A percentile compares a stretch with the other conserved stretches of the same genome.
Evolutionary conservation across 2,329 filamentous ascomycete genomes (phyloP).

Genomic region (Ceratocystis colombiana): DNA sequence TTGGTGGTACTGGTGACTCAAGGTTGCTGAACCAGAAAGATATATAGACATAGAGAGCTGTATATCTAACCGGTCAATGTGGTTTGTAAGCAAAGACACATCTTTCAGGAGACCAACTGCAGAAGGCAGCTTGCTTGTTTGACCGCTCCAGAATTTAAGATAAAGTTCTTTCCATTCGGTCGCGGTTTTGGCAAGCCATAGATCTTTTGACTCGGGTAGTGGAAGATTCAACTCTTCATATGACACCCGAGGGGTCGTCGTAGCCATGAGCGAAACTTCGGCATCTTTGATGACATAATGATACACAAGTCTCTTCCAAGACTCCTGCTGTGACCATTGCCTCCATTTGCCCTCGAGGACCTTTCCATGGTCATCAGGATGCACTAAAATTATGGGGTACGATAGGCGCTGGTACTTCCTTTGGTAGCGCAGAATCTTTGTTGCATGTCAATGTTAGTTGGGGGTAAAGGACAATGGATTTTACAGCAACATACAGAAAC

Average conservation of each 20-base stretch:
- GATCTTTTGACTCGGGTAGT: constrained; percentile 48
- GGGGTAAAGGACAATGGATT: neutral
- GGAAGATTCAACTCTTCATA: constrained; percentile 60
- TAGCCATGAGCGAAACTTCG: constrained; percentile 56
- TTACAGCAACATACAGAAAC: constrained; percentile 34
- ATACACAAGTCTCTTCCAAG: constrained; percentile 56
- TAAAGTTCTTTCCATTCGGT: constrained; percentile 55
- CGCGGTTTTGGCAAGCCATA: constrained; percentile 58
- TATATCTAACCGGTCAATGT: constrained; percentile 45
- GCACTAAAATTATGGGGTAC: constrained; percentile 43
- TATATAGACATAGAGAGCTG: constrained; percentile 50
- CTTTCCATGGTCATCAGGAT: constrained; percentile 46
- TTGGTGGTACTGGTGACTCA: constrained; percentile 57
- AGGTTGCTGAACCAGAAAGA: constrained; percentile 54
- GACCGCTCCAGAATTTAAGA: constrained; percentile 35
- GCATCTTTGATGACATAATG: constrained; percentile 56
- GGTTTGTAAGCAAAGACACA: constrained; percentile 41
- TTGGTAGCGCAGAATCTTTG: constrained; percentile 45
- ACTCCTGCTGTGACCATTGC: constrained; percentile 53
- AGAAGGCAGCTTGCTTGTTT: constrained; percentile 40
- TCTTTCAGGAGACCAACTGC: constrained; percentile 49
- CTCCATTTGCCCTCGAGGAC: constrained; percentile 55
- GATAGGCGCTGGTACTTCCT: constrained; percentile 48
- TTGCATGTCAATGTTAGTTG: constrained; percentile 27
- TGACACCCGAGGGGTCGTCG: constrained; percentile 55